Evolutionary conservation across 2,329 filamentous ascomycete species (phyloP), one percentile per base, ranked within the genome.

Genomic region (Trichoderma lentiforme): DNA sequence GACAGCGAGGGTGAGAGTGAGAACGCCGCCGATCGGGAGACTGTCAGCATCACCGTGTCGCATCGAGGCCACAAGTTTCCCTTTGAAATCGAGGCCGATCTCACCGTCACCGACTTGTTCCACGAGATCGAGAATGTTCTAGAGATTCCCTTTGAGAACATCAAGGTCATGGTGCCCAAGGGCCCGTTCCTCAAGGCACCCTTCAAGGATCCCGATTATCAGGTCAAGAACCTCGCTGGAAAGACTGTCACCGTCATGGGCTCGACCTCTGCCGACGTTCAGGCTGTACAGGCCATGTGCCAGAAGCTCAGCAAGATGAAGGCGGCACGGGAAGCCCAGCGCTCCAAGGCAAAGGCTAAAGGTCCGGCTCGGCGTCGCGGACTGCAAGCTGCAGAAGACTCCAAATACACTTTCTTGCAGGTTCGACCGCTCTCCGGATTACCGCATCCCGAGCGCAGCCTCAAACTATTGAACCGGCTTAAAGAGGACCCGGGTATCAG

Each of bases 401-500:
- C 85, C 24, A 86, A 85, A 73, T 97, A 97, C 83, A 97, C 93
- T 0, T 99, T 99, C 82, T 87, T 91, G 74, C 88, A 89, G 0
- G 85, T 98, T 1, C 88, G 90, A 1, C 93, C 95, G 0, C 87
- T 99, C 0, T 83, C 88, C 0, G 90, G 95, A 77, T 90, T 98
- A 0, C 94, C 94, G 0, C 87, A 92, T 70, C 91, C 95, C 0
- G 87, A 91, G 28, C 90, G 90, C 68, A 93, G 91, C 12, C 86
- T 90, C 5, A 84, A 86, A 0, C 93, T 95, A 76, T 88, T 99
- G 2, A 86, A 92, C 79, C 89, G 92, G 1, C 86, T 99, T 4
- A 90, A 90, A 74, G 88, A 91, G 73, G 96, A 99, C 80, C 91
- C 93, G 0, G 96, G 96, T 8, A 95, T 99, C 82, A 91, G 91